Evolutionary conservation across 1,284 basidiomycete species (phyloP), one percentile per base, ranked within the genome.

Genomic region (Pseudozyma hubeiensis): DNA sequence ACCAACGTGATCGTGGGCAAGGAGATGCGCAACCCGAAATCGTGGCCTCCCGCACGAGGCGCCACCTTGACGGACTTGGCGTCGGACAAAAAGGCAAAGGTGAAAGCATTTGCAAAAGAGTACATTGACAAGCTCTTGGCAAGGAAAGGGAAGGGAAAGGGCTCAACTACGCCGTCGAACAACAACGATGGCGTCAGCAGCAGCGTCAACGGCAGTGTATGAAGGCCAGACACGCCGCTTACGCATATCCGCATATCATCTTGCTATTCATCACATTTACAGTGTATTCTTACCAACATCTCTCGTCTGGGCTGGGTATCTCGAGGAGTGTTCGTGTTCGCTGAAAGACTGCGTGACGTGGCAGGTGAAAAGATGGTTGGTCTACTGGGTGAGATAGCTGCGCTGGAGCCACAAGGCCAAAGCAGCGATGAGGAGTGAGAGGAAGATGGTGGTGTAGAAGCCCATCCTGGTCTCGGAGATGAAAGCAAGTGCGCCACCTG

Each of bases 51-150:
- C 85, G 89, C n/a, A 89, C 88, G 10, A 87, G 64, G 68, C 24
- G 37, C 54, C 0, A 48, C 66, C 7, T 17, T 76, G 11, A 66
- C 69, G 4, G 74, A 74, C 34, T 63, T 99, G 10, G 90, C 92
- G 1, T 91, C 93, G 0, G 94, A 97, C 68, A 98, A 98, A 84
- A 86, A 88, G 46, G 82, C 85, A 48, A 98, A 98, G 87, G 94
- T 99, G 84, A 97, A 94, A 86, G 90, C 92, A 77, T 99, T 96
- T 84, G 88, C 92, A 41, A 94, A 95, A 84, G 93, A 96, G 50
- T 99, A 85, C 79, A 80, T 79, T 47, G 69, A 64, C 43, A 85
- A 85, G 67, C 67, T 85, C 11, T 37, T 75, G 49, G 63, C 57
- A 16, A 65, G 64, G 30, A 75, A 75, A 46, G 64, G 53, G 8